These are phyloP conservation scores for Cytidiella melzeri DNA, from an alignment of 768 basidiomycete genomes.

Conservation along the genomic window DNA sequence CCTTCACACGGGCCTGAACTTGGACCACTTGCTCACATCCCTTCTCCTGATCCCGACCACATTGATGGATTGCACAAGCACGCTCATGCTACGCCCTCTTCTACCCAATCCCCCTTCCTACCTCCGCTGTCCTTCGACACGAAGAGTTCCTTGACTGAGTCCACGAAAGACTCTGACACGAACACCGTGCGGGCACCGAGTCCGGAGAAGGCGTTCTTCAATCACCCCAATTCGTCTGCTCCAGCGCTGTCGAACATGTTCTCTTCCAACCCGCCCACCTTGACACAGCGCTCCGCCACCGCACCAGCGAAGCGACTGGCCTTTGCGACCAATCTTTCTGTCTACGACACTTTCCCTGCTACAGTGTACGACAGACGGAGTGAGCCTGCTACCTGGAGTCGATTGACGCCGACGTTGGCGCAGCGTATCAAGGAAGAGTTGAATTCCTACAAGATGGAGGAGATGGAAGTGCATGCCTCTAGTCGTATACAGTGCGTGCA, in stretches of 20 bases:
- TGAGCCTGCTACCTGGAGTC: constrained; percentile 96
- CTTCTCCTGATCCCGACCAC: constrained; percentile 78
- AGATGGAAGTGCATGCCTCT: constrained; percentile 96
- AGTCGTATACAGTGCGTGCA: constrained; percentile 81
- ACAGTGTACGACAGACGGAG: constrained; percentile 90
- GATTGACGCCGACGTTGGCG: constrained; percentile 88
- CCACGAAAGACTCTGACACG: constrained; percentile 36
- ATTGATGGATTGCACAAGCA: constrained; percentile 83
- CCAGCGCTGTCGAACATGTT: constrained; percentile 69
- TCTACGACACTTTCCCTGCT: constrained; percentile 95
- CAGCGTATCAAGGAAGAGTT: constrained; percentile 98
- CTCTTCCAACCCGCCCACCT: constrained; percentile 37
- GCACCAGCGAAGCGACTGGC: constrained; percentile 64
- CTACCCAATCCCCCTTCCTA: constrained; percentile 31
- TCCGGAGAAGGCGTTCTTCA: constrained; percentile 57
- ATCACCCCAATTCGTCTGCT: constrained; percentile 87
- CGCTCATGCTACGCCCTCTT: constrained; percentile 46
- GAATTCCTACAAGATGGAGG: constrained; percentile 98
- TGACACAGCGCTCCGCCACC: constrained; percentile 71
- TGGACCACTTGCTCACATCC: constrained; percentile 77
- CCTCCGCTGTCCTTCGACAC: constrained; percentile 56
- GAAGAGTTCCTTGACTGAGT: constrained; percentile 27
- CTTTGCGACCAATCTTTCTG: constrained; percentile 88
- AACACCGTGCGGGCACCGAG: constrained; percentile 30
- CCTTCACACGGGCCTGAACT: constrained; percentile 47